Evolutionary conservation across 371 early-diverging fungal genomes (phyloP), one percentile per base, ranked within the genome.

Genomic region (Actinomortierella wolfii): DNA sequence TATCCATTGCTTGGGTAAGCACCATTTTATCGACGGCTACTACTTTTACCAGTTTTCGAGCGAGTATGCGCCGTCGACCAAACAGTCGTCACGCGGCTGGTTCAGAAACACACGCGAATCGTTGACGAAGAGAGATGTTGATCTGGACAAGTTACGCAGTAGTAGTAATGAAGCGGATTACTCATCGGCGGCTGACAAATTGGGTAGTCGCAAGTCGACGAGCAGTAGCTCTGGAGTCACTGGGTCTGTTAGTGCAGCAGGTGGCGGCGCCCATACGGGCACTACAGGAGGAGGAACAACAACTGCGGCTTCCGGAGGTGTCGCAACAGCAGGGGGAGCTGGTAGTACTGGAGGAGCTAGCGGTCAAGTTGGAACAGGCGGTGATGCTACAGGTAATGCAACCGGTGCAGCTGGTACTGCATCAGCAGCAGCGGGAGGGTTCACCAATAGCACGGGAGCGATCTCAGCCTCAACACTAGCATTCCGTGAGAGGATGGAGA

Each of bases 21-120:
- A 93, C 56, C 61, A 75, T 21, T 94, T 98, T 62, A 58, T 95
- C 63, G 98, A 98, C 61, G 98, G 97, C 0, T 89, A 92, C 54
- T 95, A 94, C 73, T 97, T 94, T 76, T 98, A 97, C 67, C 85
- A 84, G 34, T 71, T 98, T 25, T 84, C 85, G 9, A 81, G 80
- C 14, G 86, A 89, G 4, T 88, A 84, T 55, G 76, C 81, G 2
- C 69, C 67, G 15, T 78, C 71, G 24, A 76, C 74, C 21, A 82
- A 80, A 47, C 68, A 76, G 20, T 44, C 56, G 1, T 44, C 56
- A 1, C 58, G 60, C 17, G 70, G 80, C 23, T 77, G 77, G 62
- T 56, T 54, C 46, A 42, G 71, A 34, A 61, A 76, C 20, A 62
- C 63, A 17, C 75, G 67, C 11, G 63, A 67, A 8, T 74, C 78